These are phyloP conservation scores for Medicago ruthenica DNA, from an alignment of 306 rosid genomes.

Conservation along the genomic window DNA sequence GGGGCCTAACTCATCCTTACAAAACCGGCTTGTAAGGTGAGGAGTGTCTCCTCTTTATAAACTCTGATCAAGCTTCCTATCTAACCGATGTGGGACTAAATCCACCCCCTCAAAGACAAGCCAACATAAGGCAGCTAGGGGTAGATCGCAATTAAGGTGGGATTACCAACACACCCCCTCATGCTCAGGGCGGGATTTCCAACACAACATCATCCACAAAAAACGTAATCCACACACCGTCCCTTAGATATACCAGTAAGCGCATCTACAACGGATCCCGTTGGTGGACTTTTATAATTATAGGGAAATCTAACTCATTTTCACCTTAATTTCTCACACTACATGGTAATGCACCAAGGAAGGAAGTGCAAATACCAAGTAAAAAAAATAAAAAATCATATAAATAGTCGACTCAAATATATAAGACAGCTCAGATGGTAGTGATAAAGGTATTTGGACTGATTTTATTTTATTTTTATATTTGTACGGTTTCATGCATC, in stretches of 20 bases:
- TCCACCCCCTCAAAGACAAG: too few species aligned
- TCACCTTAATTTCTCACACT: conserved; percentile 4
- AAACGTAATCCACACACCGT: neutral
- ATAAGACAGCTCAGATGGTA: conserved; percentile 30
- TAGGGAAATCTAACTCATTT: neutral
- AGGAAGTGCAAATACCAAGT: conserved; percentile 1
- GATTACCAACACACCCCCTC: too few species aligned
- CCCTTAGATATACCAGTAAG: neutral
- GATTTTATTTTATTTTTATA: conserved; percentile 19
- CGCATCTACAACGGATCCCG: neutral
- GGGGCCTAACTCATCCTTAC: too few species aligned
- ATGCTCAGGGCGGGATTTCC: too few species aligned
- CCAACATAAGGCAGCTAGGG: too few species aligned
- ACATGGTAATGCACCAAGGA: conserved; percentile 4
- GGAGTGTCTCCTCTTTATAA: too few species aligned
- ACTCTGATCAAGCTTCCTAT: too few species aligned
- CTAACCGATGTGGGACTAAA: too few species aligned
- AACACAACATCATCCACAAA: neutral
- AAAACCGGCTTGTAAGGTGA: too few species aligned
- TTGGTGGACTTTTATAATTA: neutral
- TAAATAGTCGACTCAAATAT: conserved; percentile 25
- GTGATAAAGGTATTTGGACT: neutral
- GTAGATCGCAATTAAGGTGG: too few species aligned
- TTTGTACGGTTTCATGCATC: conserved; percentile 20
- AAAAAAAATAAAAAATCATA: conserved; percentile 7